phyloP scores from a whole-genome alignment of 805 yeast species.

The Brettanomyces bruxellensis region DNA sequence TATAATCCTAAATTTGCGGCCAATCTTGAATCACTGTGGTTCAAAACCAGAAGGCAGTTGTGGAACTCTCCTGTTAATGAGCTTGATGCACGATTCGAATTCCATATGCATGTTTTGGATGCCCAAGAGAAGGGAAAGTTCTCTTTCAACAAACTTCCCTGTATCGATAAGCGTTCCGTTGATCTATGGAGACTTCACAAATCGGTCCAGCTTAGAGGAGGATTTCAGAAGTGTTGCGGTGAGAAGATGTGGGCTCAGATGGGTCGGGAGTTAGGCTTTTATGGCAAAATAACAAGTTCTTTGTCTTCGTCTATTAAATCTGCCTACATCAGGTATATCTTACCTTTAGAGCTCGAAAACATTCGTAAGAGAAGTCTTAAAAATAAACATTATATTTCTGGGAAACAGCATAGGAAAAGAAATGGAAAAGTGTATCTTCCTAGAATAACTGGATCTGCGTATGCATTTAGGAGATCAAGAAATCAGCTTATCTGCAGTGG shows the following conservation, averaged over 20 bases:
- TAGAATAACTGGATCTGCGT: slow-evolving; percentile 36
- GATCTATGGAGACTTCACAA: slow-evolving; percentile 54
- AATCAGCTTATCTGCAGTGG: slow-evolving; percentile 42
- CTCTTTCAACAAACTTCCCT: slow-evolving; percentile 41
- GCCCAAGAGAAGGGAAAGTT: slow-evolving; percentile 4
- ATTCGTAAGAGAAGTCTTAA: slow-evolving; percentile 8
- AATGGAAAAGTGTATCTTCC: slow-evolving; percentile 20
- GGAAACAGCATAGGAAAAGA: neutral
- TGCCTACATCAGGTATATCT: slow-evolving; percentile 41
- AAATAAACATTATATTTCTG: slow-evolving; percentile 2
- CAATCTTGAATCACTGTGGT: slow-evolving; percentile 41
- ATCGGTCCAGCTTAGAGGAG: slow-evolving; percentile 58
- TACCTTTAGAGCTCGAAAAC: slow-evolving; percentile 13
- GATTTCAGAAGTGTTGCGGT: slow-evolving; percentile 51
- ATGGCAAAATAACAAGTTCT: slow-evolving; percentile 64
- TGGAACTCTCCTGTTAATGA: slow-evolving; percentile 37
- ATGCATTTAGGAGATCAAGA: slow-evolving; percentile 36
- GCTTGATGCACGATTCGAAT: slow-evolving; percentile 33
- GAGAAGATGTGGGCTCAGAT: slow-evolving; percentile 76
- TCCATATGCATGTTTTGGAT: slow-evolving; percentile 37
- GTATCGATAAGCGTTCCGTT: slow-evolving; percentile 55
- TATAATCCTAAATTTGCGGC: slow-evolving; percentile 17
- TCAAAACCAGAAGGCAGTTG: slow-evolving; percentile 40
- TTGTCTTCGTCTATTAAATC: slow-evolving; percentile 57
- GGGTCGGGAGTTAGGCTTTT: slow-evolving; percentile 72